These are phyloP conservation scores for Ostreobium quekettii DNA, from an alignment of 139 green algal species.

Conservation along the genomic window DNA sequence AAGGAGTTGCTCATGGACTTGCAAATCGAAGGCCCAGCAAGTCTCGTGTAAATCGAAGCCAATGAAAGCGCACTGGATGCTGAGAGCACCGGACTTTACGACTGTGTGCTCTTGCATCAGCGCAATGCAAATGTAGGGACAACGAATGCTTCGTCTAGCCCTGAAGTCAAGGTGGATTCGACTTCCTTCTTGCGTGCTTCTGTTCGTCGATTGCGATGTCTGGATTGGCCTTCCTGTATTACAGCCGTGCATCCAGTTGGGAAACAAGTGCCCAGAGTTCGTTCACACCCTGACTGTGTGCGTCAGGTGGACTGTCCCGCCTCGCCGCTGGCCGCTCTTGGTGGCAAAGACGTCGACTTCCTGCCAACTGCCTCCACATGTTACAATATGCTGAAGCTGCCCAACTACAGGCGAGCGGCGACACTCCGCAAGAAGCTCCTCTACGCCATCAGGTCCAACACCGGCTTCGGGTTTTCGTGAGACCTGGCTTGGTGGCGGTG, in stretches of 20 bases:
- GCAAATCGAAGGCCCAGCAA: too few species aligned
- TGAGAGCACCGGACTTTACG: too few species aligned
- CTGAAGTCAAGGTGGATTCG: background rate
- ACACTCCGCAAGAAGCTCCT: constrained; percentile 80
- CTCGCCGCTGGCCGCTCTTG: constrained; percentile 41
- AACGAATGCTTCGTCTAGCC: background rate
- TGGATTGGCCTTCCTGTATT: too few species aligned
- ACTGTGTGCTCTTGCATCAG: too few species aligned
- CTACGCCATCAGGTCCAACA: constrained; percentile 66
- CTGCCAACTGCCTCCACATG: constrained; percentile 87
- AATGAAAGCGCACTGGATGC: too few species aligned
- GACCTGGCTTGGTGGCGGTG: background rate
- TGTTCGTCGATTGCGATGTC: too few species aligned
- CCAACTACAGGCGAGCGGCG: constrained; percentile 51
- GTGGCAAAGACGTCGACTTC: constrained; percentile 65
- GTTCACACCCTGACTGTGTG: too few species aligned
- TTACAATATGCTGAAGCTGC: constrained; percentile 75
- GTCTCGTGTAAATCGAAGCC: too few species aligned
- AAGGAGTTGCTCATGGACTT: too few species aligned
- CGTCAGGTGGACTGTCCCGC: constrained; percentile 56
- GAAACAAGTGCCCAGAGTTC: too few species aligned
- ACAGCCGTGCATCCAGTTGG: too few species aligned
- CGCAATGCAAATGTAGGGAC: too few species aligned
- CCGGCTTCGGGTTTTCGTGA: constrained; percentile 87
- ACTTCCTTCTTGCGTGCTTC: background rate